phyloP scores from a whole-genome alignment of 352 stramenopile species.

The Phytophthora sp. region DNA sequence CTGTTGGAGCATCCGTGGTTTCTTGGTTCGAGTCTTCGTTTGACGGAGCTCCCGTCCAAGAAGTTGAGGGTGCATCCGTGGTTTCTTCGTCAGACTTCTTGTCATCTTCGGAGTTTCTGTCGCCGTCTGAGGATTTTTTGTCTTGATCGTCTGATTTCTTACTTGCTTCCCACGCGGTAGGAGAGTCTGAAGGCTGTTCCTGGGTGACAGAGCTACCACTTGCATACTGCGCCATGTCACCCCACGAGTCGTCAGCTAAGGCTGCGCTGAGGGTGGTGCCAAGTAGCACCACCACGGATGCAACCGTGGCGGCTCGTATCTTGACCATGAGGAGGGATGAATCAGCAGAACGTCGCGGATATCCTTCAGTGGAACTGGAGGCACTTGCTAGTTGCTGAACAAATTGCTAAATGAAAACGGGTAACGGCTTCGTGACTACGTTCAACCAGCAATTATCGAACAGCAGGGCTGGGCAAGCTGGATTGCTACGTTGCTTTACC shows the following conservation, averaged over 20 bases:
- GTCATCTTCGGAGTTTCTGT: slow-evolving; percentile 1
- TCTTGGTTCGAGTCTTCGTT: not conserved
- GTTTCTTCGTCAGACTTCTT: slow-evolving; percentile 6
- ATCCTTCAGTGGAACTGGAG: not conserved
- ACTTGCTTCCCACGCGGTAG: slow-evolving; percentile 5
- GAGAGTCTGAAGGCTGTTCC: slow-evolving; percentile 12
- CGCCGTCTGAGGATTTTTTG: not conserved
- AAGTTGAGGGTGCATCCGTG: not conserved
- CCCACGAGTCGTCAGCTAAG: slow-evolving; percentile 22
- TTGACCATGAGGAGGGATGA: slow-evolving; percentile 16
- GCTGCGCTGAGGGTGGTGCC: slow-evolving; percentile 13
- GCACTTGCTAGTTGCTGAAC: slow-evolving; percentile 7
- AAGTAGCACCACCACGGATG: slow-evolving; percentile 15
- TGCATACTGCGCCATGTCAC: slow-evolving; percentile 16
- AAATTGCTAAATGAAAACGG: slow-evolving; percentile 23
- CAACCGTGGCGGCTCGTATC: slow-evolving; percentile 14
- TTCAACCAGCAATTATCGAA: slow-evolving; percentile 1
- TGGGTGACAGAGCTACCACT: slow-evolving; percentile 8
- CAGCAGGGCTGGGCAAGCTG: slow-evolving; percentile 2
- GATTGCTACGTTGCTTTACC: slow-evolving; percentile 15
- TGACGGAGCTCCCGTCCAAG: not conserved
- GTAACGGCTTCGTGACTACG: not conserved
- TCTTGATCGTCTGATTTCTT: slow-evolving; percentile 11
- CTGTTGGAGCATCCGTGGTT: not conserved
- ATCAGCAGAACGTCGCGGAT: not conserved